phyloP scores from a whole-genome alignment of 352 stramenopile species.

The Globisporangium ultimum region DNA sequence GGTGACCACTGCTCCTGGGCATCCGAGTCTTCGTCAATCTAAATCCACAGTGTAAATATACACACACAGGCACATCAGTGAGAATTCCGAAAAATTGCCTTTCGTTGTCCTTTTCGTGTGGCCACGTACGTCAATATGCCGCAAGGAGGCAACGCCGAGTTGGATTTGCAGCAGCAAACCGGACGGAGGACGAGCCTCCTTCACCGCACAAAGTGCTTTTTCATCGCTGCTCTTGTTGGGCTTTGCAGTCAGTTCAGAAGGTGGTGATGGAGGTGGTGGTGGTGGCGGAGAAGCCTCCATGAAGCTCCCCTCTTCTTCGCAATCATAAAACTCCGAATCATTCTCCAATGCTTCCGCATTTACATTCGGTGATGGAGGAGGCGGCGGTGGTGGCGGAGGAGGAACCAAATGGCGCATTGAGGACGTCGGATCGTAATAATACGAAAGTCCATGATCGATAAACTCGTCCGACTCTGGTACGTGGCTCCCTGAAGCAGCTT shows the following conservation, averaged over 20 bases:
- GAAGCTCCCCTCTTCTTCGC: constrained; percentile 10
- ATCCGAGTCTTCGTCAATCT: not conserved
- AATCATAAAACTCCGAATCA: not conserved
- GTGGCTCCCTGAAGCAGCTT: constrained; percentile 8
- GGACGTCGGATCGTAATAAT: constrained; percentile 44
- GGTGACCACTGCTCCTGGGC: not conserved
- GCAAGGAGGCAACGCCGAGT: too few species aligned
- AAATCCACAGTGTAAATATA: too few species aligned
- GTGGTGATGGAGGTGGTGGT: too few species aligned
- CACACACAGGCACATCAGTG: too few species aligned
- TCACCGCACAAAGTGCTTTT: too few species aligned
- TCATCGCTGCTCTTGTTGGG: too few species aligned
- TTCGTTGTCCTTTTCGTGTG: too few species aligned
- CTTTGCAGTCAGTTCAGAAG: too few species aligned
- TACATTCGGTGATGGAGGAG: constrained; percentile 9
- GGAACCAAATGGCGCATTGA: constrained; percentile 8
- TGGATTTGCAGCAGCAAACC: too few species aligned
- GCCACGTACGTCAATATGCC: too few species aligned
- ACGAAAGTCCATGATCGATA: constrained; percentile 49
- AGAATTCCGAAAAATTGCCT: too few species aligned
- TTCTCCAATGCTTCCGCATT: not conserved
- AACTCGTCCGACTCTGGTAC: constrained; percentile 24
- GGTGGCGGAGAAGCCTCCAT: constrained; percentile 6
- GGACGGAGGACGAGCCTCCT: too few species aligned
- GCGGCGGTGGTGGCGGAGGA: constrained; percentile 23